These are phyloP conservation scores for Colletotrichum agaves DNA, from an alignment of 2,329 filamentous ascomycete genomes.

Conservation along the genomic window DNA sequence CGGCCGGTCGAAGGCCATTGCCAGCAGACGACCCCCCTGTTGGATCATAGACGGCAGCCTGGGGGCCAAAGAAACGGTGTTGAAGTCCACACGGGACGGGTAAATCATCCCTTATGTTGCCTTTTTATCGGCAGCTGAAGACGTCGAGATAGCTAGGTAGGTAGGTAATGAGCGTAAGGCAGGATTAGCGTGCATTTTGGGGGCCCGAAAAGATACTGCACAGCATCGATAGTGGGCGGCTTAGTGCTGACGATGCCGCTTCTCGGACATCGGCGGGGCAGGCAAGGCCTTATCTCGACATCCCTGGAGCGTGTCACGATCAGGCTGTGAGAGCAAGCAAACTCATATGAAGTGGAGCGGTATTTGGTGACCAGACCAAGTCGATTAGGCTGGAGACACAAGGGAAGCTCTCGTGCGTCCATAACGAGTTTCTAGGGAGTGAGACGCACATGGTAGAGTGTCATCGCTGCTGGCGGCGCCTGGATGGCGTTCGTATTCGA, in stretches of 20 bases:
- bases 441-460: background rate
- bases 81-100: too few species aligned
- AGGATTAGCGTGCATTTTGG: background rate
- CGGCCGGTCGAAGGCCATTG: too few species aligned
- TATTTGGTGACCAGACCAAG: background rate
- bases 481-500: background rate
- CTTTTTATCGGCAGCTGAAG: background rate
- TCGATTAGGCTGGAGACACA: background rate
- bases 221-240: constrained; percentile 2
- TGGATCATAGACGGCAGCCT: background rate
- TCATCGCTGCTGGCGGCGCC: background rate
- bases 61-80: background rate
- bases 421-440: background rate
- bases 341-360: background rate
- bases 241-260: constrained; percentile 10
- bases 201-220: constrained; percentile 3
- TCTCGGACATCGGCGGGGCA: background rate
- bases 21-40: background rate
- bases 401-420: too few species aligned
- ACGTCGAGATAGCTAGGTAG: background rate
- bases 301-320: constrained; percentile 10
- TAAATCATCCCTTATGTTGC: background rate
- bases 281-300: background rate
- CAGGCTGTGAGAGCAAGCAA: background rate
- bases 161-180: background rate